These are phyloP conservation scores for Teratosphaeria destructans DNA, from an alignment of 2,329 filamentous ascomycete species.

Conservation along the genomic window DNA sequence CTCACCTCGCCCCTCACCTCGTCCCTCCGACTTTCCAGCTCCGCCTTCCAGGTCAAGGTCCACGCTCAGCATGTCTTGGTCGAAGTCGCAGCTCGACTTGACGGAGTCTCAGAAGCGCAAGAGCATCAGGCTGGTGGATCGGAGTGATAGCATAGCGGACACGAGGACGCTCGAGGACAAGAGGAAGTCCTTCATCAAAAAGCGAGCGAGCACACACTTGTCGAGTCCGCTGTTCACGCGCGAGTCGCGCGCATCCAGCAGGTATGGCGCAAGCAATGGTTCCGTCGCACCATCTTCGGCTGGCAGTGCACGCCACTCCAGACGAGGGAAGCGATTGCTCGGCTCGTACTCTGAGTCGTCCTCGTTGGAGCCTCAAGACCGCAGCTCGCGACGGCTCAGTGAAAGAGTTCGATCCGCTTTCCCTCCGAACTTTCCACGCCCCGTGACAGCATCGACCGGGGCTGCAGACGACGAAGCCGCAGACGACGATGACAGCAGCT, in stretches of 20 bases:
- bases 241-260: slow-evolving; percentile 12
- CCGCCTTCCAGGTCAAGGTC: slow-evolving; percentile 17
- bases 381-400: slow-evolving; percentile 17
- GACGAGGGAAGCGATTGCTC: slow-evolving; percentile 10
- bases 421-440: slow-evolving; percentile 20
- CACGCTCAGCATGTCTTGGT: slow-evolving; percentile 14
- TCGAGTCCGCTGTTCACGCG: slow-evolving; percentile 31
- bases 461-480: slow-evolving; percentile 11
- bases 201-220: slow-evolving; percentile 28
- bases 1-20: slow-evolving; percentile 8
- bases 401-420: slow-evolving; percentile 17
- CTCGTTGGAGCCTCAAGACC: slow-evolving; percentile 19
- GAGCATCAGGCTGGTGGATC: slow-evolving; percentile 31
- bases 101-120: slow-evolving; percentile 22
- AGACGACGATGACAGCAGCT: slow-evolving; percentile 3
- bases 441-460: slow-evolving; percentile 15
- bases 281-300: slow-evolving; percentile 11
- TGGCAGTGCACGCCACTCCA: slow-evolving; percentile 10
- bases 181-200: slow-evolving; percentile 32
- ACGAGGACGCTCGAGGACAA: slow-evolving; percentile 30
- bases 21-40: slow-evolving; percentile 27
- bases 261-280: slow-evolving; percentile 5
- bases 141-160: slow-evolving; percentile 28
- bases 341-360: slow-evolving; percentile 20
- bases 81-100: slow-evolving; percentile 14